These are phyloP conservation scores for Paramecium pentaurelia DNA, from an alignment of 73 alveolate species.

Conservation along the genomic window DNA sequence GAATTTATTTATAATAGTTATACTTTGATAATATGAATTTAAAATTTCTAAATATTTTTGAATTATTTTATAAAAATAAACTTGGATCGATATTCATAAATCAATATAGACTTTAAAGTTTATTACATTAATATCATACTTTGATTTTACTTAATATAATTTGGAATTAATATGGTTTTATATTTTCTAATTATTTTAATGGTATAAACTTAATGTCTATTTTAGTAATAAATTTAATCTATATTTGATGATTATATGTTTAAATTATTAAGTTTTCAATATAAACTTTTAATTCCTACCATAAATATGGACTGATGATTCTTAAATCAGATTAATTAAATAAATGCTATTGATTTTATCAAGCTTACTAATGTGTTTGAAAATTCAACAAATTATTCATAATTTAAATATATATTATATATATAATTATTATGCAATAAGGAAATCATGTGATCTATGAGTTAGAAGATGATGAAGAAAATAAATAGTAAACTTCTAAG, in stretches of 20 bases:
- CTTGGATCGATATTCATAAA: too few relatives aligned
- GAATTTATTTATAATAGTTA: too few relatives aligned
- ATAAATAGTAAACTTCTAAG: not conserved
- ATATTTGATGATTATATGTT: not conserved
- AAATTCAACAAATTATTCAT: not conserved
- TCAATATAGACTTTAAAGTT: too few relatives aligned
- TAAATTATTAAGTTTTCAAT: not conserved
- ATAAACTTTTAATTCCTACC: not conserved
- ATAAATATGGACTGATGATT: not conserved
- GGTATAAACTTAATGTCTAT: not conserved
- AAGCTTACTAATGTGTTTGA: not conserved
- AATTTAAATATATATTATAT: not conserved
- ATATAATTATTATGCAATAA: not conserved
- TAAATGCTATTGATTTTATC: not conserved
- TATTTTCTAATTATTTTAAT: not conserved
- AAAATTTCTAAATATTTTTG: too few relatives aligned
- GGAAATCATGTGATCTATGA: conserved; percentile 17
- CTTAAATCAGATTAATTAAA: not conserved
- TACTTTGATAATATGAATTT: too few relatives aligned
- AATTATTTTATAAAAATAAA: too few relatives aligned
- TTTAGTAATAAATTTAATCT: too few relatives aligned
- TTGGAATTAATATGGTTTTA: not conserved
- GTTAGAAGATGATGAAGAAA: conserved; percentile 11
- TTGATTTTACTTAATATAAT: not conserved
- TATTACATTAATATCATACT: too few relatives aligned